These are phyloP conservation scores for Vanderwaltozyma polyspora DNA, from an alignment of 805 yeast genomes.

Conservation along the genomic window DNA sequence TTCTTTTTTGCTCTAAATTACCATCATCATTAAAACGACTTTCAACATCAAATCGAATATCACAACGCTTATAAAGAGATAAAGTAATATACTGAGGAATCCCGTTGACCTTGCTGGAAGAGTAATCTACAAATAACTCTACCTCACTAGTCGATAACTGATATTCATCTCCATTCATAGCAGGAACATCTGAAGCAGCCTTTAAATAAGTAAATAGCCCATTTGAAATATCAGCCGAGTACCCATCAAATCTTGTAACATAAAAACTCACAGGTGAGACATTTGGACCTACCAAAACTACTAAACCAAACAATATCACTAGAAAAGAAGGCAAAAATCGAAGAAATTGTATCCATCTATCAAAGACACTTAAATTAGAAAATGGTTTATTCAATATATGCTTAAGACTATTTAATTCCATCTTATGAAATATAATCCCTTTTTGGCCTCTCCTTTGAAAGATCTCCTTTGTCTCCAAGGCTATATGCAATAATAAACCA, in stretches of 20 bases:
- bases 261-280: conserved; percentile 12
- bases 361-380: conserved; percentile 17
- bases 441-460: no score
- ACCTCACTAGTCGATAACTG: conserved; percentile 25
- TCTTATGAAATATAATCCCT: no score
- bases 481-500: no score
- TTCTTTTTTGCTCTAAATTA: no score
- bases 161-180: conserved; percentile 20
- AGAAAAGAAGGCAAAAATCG: conserved; percentile 14
- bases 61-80: conserved; percentile 19
- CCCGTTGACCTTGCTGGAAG: conserved; percentile 14
- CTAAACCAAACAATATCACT: conserved; percentile 12
- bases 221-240: conserved; percentile 13
- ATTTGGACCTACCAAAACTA: conserved; percentile 15
- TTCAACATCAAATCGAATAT: conserved; percentile 1
- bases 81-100: conserved; percentile 20
- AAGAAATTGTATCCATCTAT: conserved; percentile 12
- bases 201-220: conserved; percentile 20
- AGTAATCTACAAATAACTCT: conserved; percentile 18
- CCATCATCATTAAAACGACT: not conserved
- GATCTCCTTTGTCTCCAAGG: no score
- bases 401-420: not conserved
- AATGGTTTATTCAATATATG: conserved; percentile 6
- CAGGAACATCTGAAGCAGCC: conserved; percentile 11
- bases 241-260: conserved; percentile 18